Evolutionary conservation across 2,329 filamentous ascomycete species (phyloP), one percentile per base, ranked within the genome.

Genomic region (Cryphonectria nitschkei): DNA sequence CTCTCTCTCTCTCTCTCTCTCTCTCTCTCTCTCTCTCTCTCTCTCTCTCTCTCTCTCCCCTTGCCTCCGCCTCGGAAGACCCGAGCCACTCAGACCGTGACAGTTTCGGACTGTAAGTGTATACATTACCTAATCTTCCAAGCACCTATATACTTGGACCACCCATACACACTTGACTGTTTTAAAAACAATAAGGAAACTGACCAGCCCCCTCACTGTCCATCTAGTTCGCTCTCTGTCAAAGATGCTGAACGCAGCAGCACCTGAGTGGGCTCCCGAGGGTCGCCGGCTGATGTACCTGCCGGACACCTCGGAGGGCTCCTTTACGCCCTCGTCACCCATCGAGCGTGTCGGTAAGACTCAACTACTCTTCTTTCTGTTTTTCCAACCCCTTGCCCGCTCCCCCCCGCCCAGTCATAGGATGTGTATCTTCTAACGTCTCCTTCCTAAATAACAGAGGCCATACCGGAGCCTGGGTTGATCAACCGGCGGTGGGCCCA

Each of bases 291-390:
- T 56, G 32, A 60, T 60, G 56, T 16, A 60, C 56, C 5, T 32
- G 56, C 56, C 56, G 29, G 19, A 14, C 29, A 1, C 14, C 26
- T 56, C n/a, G 26, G 26, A 29, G 1, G 14, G 26, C 1, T 3
- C 29, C 29, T 60, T 29, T 19, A 13, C 16, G 29, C 56, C 56
- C 14, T 5, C 6, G 56, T 60, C 29, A 7, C 56, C 56, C 9
- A 60, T 60, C 16, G 56, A 34, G 56, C 56, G 56, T 37, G 56
- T 60, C 19, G 56, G 56, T 37, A 60, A 60, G 56, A 5, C 29
- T 29, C 14, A 26, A 56, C 22, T 2, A 3, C 8, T n/a, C 7
- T 9, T n/a, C 6, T 50, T 22, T n/a, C 22, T 9, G 34, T 50
- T 22, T 2, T 2, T 39, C 1, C 37, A 13, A 34, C 34, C 34